Evolutionary conservation across 495 filamentous ascomycete species (phyloP), one percentile per base, ranked within the genome.

Genomic region (Apodospora peruviana): DNA sequence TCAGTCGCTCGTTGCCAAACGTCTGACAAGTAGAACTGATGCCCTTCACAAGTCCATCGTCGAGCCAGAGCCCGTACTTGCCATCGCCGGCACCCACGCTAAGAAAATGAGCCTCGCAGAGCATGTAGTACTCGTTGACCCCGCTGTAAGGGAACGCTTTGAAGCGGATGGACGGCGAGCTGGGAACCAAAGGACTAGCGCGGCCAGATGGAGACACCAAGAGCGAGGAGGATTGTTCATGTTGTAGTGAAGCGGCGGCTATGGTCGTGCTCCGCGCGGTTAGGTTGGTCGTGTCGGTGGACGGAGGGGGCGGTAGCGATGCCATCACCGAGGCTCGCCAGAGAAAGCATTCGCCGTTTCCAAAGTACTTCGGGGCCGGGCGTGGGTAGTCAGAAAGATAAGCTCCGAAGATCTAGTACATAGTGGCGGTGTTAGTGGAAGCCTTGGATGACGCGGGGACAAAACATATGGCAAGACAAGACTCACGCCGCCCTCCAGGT

Each of bases 81-180:
- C 94, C 91, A 61, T 96, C 91, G 47, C 65, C 94, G 40, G 89
- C 91, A 25, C 90, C 90, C 1, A 96, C 69, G 60, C 84, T 90
- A 36, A 98, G 65, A 61, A 84, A 97, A n/a, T 81, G 79, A 20
- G 78, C 74, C 63, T 96, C 88, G 70, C 91, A 97, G 55, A 91
- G 85, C 56, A 96, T 94, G 74, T 93, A 84, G 63, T 96, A 96
- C 65, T 97, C 93, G 66, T 98, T 98, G 14, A 91, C 80, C 5
- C 93, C 93, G 51, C 85, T 91, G 59, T 96, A 97, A 1, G 90
- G 91, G 64, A 96, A 98, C 0, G 91, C 91, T 66, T 96, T 95
- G 77, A 98, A 97, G 5, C 89, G 83, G 56, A 95, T 85, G 24
- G 83, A 74, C 43, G 72, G 63, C n/a, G 48, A 42, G 9, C 2